Base-by-base conservation (phyloP, 1,284 basidiomycete genomes). In the Spongispora temasekensis region DNA sequence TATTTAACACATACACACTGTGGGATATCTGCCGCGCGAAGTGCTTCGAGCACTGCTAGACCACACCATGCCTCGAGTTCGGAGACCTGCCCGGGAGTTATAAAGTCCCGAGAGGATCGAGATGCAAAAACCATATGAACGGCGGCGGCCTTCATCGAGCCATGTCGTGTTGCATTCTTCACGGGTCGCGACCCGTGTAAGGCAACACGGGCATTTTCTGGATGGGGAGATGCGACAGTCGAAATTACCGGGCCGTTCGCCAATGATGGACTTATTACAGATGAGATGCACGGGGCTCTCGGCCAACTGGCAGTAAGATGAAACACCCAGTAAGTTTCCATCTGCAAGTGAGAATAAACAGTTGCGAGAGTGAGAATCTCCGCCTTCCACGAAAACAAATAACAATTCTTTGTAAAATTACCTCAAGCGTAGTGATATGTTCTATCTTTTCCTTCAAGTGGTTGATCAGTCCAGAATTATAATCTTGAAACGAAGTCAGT, bases 61-160 rank as follows among this genome's bases (percentile, higher is more conserved):
- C 88, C 86, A 30, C 84, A 80, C 89, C 88, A 91, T 42, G 76
- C 75, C 71, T 94, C 91, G n/a, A 89, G 71, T 56, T 79, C 76
- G 19, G 76, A 75, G 37, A 93, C 91, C 61, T 85, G 78, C 40
- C 84, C 78, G 7, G 92, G 92, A 5, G 85, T 85, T 66, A 94
- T 93, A 69, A 94, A 93, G 57, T 83, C 89, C 62, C 80, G 81
- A n/a, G 89, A 90, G 40, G 79, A 81, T 48, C 93, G 83, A 53
- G 88, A 83, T n/a, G 92, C 93, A 68, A 93, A 94, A 23, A 94
- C 85, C 85, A 94, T 92, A 63, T 94, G 93, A 19, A 86, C 85
- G 17, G 89, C 89, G 8, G 91, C 90, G 3, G 88, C 91, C 63
- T 84, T 81, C 69, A 94, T 93, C 68, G 76, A 68, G 48, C 83